Percentiles rank a stretch among this genome's conserved stretches.
Evolutionary conservation across 2,329 filamentous ascomycete species (phyloP).

Genomic region (Blastomyces silverae): DNA sequence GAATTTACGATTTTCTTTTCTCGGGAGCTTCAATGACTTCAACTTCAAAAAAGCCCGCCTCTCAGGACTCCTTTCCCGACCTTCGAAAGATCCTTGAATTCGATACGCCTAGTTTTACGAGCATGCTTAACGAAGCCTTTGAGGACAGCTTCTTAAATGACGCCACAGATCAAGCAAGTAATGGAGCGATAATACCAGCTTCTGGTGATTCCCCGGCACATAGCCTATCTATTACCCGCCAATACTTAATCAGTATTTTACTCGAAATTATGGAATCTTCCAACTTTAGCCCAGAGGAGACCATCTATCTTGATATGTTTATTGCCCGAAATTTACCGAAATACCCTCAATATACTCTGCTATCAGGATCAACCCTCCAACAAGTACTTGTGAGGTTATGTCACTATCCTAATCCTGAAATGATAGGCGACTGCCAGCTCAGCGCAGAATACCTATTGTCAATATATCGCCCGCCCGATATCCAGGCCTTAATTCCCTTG

Average conservation of each 20-base stretch:
- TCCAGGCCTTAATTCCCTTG: conserved; percentile 65
- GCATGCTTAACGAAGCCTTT: conserved; percentile 92
- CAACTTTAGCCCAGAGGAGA: conserved; percentile 71
- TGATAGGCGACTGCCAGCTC: conserved; percentile 91
- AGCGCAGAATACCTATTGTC: conserved; percentile 94
- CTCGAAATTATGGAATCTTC: conserved; percentile 78
- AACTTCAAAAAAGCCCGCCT: conserved; percentile 29
- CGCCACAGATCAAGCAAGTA: conserved; percentile 56
- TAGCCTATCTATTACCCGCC: conserved; percentile 68
- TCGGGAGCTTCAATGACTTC: conserved; percentile 67
- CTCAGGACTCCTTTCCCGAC: conserved; percentile 74
- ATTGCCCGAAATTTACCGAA: conserved; percentile 92
- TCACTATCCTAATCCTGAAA: conserved; percentile 68
- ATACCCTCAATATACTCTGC: conserved; percentile 88
- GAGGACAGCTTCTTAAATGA: conserved; percentile 92
- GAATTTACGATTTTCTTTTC: conserved; percentile 90
- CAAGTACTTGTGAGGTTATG: conserved; percentile 76
- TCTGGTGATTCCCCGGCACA: conserved; percentile 55
- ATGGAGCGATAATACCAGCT: conserved; percentile 46
- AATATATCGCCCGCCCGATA: conserved; percentile 81
- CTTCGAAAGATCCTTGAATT: conserved; percentile 78
- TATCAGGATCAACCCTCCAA: conserved; percentile 78
- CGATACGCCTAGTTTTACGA: conserved; percentile 86
- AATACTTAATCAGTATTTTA: conserved; percentile 86
- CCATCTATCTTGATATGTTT: conserved; percentile 97